Conservation (phyloP, 108 stramenopile species). For the Schizochytrium sp. region DNA sequence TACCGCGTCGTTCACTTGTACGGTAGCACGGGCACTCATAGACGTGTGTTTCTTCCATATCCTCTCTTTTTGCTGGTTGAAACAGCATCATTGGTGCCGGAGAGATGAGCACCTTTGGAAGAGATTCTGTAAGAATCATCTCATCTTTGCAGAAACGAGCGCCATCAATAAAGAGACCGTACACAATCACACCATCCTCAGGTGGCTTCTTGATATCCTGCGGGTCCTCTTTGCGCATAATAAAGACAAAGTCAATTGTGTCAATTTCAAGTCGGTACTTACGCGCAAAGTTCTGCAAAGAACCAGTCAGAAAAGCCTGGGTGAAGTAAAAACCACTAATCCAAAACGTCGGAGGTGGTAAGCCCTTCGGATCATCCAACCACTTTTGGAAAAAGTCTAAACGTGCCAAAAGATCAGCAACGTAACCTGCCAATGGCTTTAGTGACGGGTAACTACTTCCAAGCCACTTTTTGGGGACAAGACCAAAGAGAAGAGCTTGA, state of each 20-base stretch:
- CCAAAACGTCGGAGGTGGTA: conserved; percentile 77
- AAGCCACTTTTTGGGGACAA: conserved; percentile 73
- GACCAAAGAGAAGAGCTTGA: conserved; percentile 74
- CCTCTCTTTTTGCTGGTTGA: conserved; percentile 63
- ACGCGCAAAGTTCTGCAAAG: conserved; percentile 79
- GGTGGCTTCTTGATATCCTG: conserved; percentile 40
- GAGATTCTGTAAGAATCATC: conserved; percentile 68
- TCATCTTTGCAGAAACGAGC: conserved; percentile 73
- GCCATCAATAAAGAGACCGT: conserved; percentile 79
- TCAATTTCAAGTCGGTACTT: conserved; percentile 79
- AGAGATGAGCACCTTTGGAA: conserved; percentile 76
- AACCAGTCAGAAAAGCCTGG: conserved; percentile 80
- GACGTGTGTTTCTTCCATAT: conserved; percentile 29
- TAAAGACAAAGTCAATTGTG: conserved; percentile 74
- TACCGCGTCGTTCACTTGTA: conserved; percentile 74
- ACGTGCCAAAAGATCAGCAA: conserved; percentile 71
- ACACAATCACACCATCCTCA: conserved; percentile 74
- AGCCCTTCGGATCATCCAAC: conserved; percentile 65
- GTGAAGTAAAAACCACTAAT: conserved; percentile 79
- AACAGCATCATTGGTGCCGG: conserved; percentile 75
- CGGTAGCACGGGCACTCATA: conserved; percentile 80
- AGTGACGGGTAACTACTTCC: conserved; percentile 74
- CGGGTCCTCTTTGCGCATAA: conserved; percentile 63
- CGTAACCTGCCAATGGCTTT: conserved; percentile 78
- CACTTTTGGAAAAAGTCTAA: conserved; percentile 72